Percentiles rank a stretch among this genome's conserved stretches.
phyloP scores from a whole-genome alignment of 78 protist species.

The Tieghemostelium lacteum region DNA sequence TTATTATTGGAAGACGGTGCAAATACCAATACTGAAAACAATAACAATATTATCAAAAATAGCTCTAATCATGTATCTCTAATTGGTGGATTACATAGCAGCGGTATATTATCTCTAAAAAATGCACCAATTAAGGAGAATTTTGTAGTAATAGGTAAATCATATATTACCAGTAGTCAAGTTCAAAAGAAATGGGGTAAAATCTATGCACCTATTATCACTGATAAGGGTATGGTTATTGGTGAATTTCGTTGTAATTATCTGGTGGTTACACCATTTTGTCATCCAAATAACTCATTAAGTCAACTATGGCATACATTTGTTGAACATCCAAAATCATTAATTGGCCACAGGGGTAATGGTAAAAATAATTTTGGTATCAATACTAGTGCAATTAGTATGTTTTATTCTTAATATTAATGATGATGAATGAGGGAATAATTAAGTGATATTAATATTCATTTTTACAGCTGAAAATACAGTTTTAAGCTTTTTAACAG shows the following conservation, averaged over 20 bases:
- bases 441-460: not conserved
- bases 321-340: slow-evolving; percentile 62
- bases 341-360: slow-evolving; percentile 74
- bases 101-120: too few relatives aligned
- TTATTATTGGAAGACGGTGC: not conserved
- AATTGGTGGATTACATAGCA: too few relatives aligned
- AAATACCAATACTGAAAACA: not conserved
- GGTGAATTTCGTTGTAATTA: slow-evolving; percentile 60
- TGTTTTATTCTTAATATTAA: not conserved
- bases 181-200: slow-evolving; percentile 30
- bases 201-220: slow-evolving; percentile 30
- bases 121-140: too few relatives aligned
- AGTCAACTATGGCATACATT: slow-evolving; percentile 50
- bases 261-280: slow-evolving; percentile 49
- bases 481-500: slow-evolving; percentile 75
- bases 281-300: slow-evolving; percentile 45
- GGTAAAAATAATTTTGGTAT: slow-evolving; percentile 75
- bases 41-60: not conserved
- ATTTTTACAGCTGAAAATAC: slow-evolving; percentile 81
- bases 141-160: slow-evolving; percentile 31
- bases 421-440: not conserved
- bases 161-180: slow-evolving; percentile 27
- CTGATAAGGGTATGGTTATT: slow-evolving; percentile 7
- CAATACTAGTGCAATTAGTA: slow-evolving; percentile 64
- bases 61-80: too few relatives aligned